A percentile compares a stretch with the other conserved stretches of the same genome.
phyloP scores from a whole-genome alignment of 2,329 filamentous ascomycete genomes.

The Trichoderma endophyticum region DNA sequence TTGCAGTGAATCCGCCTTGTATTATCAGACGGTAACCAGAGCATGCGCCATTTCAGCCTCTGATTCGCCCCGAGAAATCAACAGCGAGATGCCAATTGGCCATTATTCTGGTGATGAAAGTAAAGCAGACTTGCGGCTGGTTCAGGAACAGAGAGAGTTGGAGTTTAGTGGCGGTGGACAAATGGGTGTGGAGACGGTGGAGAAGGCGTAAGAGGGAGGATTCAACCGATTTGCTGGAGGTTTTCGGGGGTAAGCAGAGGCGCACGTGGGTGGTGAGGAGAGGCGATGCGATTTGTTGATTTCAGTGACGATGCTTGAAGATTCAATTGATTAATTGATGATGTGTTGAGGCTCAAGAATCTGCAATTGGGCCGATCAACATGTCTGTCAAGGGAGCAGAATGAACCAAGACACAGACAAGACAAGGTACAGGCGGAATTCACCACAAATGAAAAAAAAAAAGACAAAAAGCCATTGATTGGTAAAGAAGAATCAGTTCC shows the following conservation, averaged over 20 bases:
- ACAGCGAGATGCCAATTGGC: neutral
- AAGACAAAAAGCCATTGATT: neutral
- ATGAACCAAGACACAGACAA: neutral
- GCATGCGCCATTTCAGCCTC: neutral
- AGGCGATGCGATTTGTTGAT: neutral
- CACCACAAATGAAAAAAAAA: neutral
- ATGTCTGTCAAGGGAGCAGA: neutral
- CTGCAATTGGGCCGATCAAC: neutral
- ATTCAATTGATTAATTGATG: neutral
- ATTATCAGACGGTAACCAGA: neutral
- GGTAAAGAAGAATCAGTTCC: neutral
- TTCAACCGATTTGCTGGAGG: neutral
- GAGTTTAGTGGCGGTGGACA: constrained; percentile 10
- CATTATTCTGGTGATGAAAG: neutral
- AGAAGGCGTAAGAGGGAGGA: neutral
- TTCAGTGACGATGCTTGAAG: neutral
- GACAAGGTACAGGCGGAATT: neutral
- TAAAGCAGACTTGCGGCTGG: neutral
- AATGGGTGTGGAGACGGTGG: constrained; percentile 10
- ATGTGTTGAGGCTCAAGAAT: neutral
- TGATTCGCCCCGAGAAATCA: neutral
- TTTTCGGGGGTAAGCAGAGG: neutral
- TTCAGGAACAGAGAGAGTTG: neutral
- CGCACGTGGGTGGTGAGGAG: constrained; percentile 1
- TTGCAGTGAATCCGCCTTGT: neutral